These are phyloP conservation scores for Symbiodinium pilosum DNA, from an alignment of 73 alveolate species.

Conservation along the genomic window DNA sequence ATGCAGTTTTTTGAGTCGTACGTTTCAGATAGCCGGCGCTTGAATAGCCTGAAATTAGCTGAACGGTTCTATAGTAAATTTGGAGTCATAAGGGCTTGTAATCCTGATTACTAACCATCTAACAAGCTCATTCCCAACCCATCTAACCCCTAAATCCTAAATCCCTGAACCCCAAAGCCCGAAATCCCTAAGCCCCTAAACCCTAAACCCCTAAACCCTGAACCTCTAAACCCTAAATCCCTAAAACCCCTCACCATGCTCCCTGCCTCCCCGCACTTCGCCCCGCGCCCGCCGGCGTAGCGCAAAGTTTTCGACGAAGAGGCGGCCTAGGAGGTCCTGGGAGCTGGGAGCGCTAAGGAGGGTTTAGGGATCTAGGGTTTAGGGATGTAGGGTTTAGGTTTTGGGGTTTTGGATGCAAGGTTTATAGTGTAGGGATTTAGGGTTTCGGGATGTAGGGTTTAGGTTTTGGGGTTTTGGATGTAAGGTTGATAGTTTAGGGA, in stretches of 20 bases:
- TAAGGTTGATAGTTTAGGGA: neutral
- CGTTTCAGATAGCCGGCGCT: too few relatives aligned
- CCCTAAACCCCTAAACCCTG: neutral
- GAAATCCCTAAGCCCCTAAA: neutral
- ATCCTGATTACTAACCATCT: too few relatives aligned
- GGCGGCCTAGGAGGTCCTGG: slow-evolving; percentile 80
- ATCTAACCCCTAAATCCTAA: neutral
- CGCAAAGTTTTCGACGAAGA: slow-evolving; percentile 74
- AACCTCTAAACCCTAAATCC: neutral
- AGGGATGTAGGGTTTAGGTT: neutral
- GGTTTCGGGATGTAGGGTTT: neutral
- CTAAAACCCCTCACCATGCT: neutral
- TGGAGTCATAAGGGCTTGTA: too few relatives aligned
- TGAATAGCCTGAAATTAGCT: too few relatives aligned
- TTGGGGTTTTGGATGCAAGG: neutral
- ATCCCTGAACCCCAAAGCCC: neutral
- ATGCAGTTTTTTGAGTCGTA: too few relatives aligned
- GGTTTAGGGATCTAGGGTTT: neutral
- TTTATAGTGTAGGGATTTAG: neutral
- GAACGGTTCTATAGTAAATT: too few relatives aligned
- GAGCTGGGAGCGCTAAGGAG: neutral
- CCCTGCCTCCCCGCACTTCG: neutral
- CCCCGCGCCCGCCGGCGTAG: slow-evolving; percentile 22
- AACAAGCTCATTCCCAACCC: too few relatives aligned
- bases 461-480: neutral